Evolutionary conservation across 768 basidiomycete genomes (phyloP).

Genomic region (Naematelia encephala): DNA sequence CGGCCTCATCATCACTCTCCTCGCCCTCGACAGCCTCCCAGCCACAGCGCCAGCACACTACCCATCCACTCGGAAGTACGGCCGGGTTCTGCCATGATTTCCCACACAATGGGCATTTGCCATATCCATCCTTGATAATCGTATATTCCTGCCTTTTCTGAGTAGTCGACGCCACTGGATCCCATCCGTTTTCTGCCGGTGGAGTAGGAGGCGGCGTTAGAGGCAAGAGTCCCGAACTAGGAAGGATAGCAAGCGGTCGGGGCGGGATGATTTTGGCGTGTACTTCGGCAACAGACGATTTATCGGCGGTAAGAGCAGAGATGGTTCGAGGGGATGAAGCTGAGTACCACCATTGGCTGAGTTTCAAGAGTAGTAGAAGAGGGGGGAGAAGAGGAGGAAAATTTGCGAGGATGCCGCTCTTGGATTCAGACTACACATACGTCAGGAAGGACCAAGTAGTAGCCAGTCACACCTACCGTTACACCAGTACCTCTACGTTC

Average conservation of each 20-base stretch:
- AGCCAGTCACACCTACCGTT: slow-evolving; percentile 9
- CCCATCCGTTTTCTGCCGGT: slow-evolving; percentile 5
- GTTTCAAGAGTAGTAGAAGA: slow-evolving; percentile 93
- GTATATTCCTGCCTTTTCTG: slow-evolving; percentile 56
- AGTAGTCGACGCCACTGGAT: background rate
- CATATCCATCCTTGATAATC: slow-evolving; percentile 66
- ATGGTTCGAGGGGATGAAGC: slow-evolving; percentile 77
- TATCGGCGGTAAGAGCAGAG: slow-evolving; percentile 61
- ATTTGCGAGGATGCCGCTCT: background rate
- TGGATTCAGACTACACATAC: slow-evolving; percentile 9
- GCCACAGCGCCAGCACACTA: slow-evolving; percentile 90
- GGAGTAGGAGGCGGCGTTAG: slow-evolving; percentile 25
- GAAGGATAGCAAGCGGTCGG: slow-evolving; percentile 69
- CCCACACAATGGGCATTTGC: slow-evolving; percentile 79
- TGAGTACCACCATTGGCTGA: slow-evolving; percentile 99
- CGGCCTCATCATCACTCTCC: slow-evolving; percentile 26
- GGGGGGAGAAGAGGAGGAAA: slow-evolving; percentile 58
- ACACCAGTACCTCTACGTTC: slow-evolving; percentile 55
- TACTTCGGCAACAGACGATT: slow-evolving; percentile 55
- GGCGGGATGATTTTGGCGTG: slow-evolving; percentile 68
- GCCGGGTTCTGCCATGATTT: slow-evolving; percentile 76
- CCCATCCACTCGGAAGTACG: slow-evolving; percentile 85
- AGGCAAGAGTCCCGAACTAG: slow-evolving; percentile 41
- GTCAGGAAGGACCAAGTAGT: background rate
- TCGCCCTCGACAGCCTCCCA: slow-evolving; percentile 71